Evolutionary conservation across 192 early-diverging fungal genomes (phyloP), one percentile per base, ranked within the genome.

Genomic region (Coemansia sp.): DNA sequence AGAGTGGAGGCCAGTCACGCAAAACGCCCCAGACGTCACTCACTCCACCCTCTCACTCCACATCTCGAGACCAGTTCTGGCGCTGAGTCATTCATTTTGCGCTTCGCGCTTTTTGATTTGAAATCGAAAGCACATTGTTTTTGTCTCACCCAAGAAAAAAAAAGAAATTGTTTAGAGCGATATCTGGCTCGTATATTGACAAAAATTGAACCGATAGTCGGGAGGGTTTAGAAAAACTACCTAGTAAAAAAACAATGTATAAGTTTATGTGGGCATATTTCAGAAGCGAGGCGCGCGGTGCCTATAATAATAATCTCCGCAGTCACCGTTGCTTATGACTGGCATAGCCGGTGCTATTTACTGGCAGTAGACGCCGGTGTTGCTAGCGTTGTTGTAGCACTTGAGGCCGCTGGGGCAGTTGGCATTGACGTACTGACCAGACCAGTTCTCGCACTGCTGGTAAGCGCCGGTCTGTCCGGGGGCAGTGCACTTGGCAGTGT

Each of bases 351-450:
- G 11, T 48, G 21, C 11, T 13, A 26, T 51, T 60, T 73, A 73
- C 61, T 73, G 62, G 64, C 74, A 76, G 60, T 58, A 63, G 2
- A 79, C 77, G 10, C 77, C 77, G 0, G 71, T 69, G 64, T 63
- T 63, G 66, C 58, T 65, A 36, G 60, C 62, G 43, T 79, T 79
- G 68, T 79, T 79, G 20, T 74, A 62, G 66, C 72, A 79, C 45
- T 38, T 72, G 35, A 75, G 78, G 1, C 69, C 73, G 20, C 26
- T 40, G 11, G 72, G 78, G 40, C 78, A 81, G 28, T 46, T 45
- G 16, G 68, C 62, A 21, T 63, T 71, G 28, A 71, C 66, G 35
- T 69, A 81, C 56, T 81, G 73, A 35, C 73, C 73, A 6, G 69
- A 62, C 78, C 78, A 81, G 36, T 50, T 53, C 58, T 81, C 67